Conservation (phyloP, 768 basidiomycete species). For the Hemileccinum impolitum region DNA sequence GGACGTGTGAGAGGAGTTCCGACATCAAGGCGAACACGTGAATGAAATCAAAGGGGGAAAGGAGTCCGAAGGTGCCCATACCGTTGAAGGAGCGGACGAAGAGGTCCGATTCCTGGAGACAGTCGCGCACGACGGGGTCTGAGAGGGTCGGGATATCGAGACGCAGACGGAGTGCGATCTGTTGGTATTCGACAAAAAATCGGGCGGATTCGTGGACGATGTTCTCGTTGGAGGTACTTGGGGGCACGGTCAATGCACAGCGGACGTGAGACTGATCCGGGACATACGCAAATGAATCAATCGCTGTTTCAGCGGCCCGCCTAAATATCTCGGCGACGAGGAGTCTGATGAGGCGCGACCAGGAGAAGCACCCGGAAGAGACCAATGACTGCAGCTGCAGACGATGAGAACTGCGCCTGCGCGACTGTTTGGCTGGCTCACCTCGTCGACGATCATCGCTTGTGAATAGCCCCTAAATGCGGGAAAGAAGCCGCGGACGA, state of each 20-base stretch:
- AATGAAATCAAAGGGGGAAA: slow-evolving; percentile 78
- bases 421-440: slow-evolving; percentile 31
- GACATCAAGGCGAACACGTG: slow-evolving; percentile 67
- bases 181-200: slow-evolving; percentile 74
- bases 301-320: slow-evolving; percentile 57
- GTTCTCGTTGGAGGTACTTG: slow-evolving; percentile 65
- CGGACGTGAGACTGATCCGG: slow-evolving; percentile 12
- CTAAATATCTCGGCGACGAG: slow-evolving; percentile 61
- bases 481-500: slow-evolving; percentile 72
- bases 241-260: slow-evolving; percentile 1
- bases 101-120: slow-evolving; percentile 82
- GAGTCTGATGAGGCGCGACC: slow-evolving; percentile 58
- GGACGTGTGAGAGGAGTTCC: slow-evolving; percentile 70
- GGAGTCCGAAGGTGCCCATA: slow-evolving; percentile 67
- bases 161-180: slow-evolving; percentile 71
- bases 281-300: slow-evolving; percentile 75
- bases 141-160: slow-evolving; percentile 77
- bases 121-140: slow-evolving; percentile 69
- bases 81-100: slow-evolving; percentile 81
- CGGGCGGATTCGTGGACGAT: slow-evolving; percentile 71
- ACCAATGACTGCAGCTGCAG: slow-evolving; percentile 65
- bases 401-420: neutral
- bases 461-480: slow-evolving; percentile 85
- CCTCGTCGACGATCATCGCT: slow-evolving; percentile 83
- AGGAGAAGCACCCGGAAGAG: slow-evolving; percentile 68